Conservation (phyloP, 192 early-diverging fungal species). For the Podila clonocystis region DNA sequence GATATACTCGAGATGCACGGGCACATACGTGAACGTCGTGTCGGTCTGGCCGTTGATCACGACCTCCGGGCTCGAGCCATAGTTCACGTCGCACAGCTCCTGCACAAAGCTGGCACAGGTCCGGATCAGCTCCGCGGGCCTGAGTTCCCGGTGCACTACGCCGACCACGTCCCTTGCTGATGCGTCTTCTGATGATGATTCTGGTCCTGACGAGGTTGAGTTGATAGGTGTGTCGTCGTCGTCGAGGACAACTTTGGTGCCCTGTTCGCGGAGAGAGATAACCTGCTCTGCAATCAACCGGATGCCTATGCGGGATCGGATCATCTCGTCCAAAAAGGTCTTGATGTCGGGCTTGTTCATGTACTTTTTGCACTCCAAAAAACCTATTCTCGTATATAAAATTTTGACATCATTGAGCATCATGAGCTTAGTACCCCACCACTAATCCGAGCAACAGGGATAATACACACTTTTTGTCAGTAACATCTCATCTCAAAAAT, state of each 20-base stretch:
- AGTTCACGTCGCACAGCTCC: slow-evolving; percentile 93
- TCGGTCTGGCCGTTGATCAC: slow-evolving; percentile 74
- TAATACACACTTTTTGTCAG: no score
- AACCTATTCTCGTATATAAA: slow-evolving; percentile 60
- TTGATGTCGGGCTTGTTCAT: slow-evolving; percentile 78
- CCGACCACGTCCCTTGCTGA: slow-evolving; percentile 64
- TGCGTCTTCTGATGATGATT: background rate
- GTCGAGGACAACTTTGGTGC: slow-evolving; percentile 22
- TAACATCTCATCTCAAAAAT: no score
- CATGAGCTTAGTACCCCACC: no score
- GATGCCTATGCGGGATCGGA: slow-evolving; percentile 90
- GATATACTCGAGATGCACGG: slow-evolving; percentile 95
- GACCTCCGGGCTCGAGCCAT: slow-evolving; percentile 80
- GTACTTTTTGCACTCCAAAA: slow-evolving; percentile 90
- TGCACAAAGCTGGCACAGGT: slow-evolving; percentile 79
- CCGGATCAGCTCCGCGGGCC: slow-evolving; percentile 73
- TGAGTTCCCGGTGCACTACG: slow-evolving; percentile 82
- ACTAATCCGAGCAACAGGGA: no score
- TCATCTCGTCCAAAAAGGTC: slow-evolving; percentile 87
- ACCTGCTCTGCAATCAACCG: slow-evolving; percentile 95
- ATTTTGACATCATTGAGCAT: background rate
- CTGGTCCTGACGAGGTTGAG: background rate
- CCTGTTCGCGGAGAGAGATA: slow-evolving; percentile 74
- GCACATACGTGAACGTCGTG: slow-evolving; percentile 82
- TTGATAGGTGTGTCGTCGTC: background rate